Evolutionary conservation across 2,329 filamentous ascomycete genomes (phyloP).

Genomic region (Epichloe sp.): DNA sequence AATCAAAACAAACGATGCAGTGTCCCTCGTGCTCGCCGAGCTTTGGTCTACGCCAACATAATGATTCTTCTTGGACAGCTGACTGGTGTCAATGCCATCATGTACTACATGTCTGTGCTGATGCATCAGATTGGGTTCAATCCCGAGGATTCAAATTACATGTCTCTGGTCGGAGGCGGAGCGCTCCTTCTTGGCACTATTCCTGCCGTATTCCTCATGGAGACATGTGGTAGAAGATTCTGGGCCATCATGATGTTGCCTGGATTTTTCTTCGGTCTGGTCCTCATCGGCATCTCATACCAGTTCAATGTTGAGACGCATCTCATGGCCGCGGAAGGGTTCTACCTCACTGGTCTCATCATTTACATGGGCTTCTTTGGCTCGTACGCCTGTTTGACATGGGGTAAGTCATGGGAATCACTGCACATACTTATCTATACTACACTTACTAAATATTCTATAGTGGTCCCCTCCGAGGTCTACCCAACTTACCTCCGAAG

Average conservation of each 20-base stretch:
- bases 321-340: conserved; percentile 35
- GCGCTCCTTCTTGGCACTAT: conserved; percentile 54
- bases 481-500: conserved; percentile 60
- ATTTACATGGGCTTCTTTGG: conserved; percentile 59
- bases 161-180: conserved; percentile 61
- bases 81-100: conserved; percentile 56
- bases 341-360: conserved; percentile 55
- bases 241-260: conserved; percentile 63
- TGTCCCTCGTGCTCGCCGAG: conserved; percentile 50
- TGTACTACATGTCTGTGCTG: conserved; percentile 59
- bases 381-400: conserved; percentile 50
- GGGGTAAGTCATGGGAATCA: conserved; percentile 20
- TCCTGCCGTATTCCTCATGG: conserved; percentile 58
- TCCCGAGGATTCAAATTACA: conserved; percentile 50
- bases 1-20: conserved; percentile 6
- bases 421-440: too few relatives aligned
- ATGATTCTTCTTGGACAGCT: conserved; percentile 60
- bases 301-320: conserved; percentile 35
- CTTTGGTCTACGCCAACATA: conserved; percentile 53
- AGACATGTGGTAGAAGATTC: conserved; percentile 58
- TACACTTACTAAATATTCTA: background rate
- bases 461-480: conserved; percentile 51
- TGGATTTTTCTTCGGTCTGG: conserved; percentile 56
- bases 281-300: conserved; percentile 54
- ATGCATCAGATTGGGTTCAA: conserved; percentile 58